These are phyloP conservation scores for Metarhizium guizhouense DNA, from an alignment of 2,329 filamentous ascomycete species.

Conservation along the genomic window DNA sequence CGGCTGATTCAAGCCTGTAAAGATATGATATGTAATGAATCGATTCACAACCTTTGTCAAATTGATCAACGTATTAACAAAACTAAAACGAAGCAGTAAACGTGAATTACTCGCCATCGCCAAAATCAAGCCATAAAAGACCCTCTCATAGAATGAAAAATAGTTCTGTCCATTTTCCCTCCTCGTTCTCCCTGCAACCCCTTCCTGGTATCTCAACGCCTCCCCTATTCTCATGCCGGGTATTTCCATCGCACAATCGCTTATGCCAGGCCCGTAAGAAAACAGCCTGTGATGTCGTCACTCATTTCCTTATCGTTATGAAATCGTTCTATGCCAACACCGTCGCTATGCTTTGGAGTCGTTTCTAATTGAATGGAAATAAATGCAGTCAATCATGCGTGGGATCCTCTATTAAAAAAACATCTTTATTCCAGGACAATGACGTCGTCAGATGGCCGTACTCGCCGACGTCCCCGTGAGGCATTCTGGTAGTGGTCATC, in stretches of 20 bases:
- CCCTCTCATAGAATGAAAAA: not conserved
- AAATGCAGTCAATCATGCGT: not conserved
- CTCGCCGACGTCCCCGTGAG: conserved; percentile 6
- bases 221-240: not conserved
- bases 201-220: not conserved
- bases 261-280: conserved; percentile 1
- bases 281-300: not conserved
- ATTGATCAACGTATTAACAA: not conserved
- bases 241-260: conserved; percentile 2
- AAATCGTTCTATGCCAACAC: conserved; percentile 7
- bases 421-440: conserved; percentile 22
- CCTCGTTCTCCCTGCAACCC: not conserved
- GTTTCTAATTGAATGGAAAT: not conserved
- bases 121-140: not conserved
- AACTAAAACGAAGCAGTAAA: not conserved
- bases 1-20: not conserved
- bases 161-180: not conserved
- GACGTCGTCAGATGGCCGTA: conserved; percentile 17
- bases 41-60: not conserved
- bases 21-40: not conserved
- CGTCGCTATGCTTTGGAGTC: conserved; percentile 5
- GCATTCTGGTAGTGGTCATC: conserved; percentile 4
- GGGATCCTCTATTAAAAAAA: not conserved
- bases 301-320: not conserved
- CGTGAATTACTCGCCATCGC: not conserved